Base-by-base conservation (phyloP, 768 basidiomycete genomes). In the Suillus tomentosus region DNA sequence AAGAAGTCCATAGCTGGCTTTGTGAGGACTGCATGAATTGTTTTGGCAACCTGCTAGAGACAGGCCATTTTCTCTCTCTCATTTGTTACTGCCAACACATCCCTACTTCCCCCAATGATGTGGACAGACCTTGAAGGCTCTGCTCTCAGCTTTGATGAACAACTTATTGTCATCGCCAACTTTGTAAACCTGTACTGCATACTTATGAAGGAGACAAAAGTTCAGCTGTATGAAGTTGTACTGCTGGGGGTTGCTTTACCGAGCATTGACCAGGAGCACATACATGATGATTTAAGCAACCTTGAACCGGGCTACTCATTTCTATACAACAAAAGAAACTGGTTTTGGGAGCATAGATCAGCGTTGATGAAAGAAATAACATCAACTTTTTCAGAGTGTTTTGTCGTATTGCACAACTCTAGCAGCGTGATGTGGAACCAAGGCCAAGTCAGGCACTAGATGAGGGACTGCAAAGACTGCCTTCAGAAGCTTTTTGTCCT, bases 101-200 rank as follows among this genome's bases (percentile, higher is more conserved):
- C 45, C n/a, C n/a, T 47, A n/a, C 45, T 22, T 47, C 45, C 45
- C 10, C 4, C 4, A 47, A 47, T 47, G n/a, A 47, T 47, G 45
- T 47, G 45, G 45, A n/a, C 45, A 22, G 45, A 47, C 22, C 45
- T 47, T n/a, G n/a, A 47, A 47, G 45, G 45, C n/a, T 47, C 45
- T 22, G 11, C 45, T 22, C n/a, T 47, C 4, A 47, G 45, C 13
- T 47, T 47, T n/a, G n/a, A 47, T 13, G 10, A n/a, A 47, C n/a
- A 5, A n/a, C 45, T 22, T 47, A 22, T 47, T n/a, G 10, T 11
- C 11, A 13, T 47, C n/a, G 4, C 45, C n/a, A 47, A 47, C 45
- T 11, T 47, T 22, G 45, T 47, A 47, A 11, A 47, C n/a, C n/a
- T 47, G 3, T 47, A 47, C 10, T 5, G n/a, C n/a, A 47, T 47